Evolutionary conservation across 208 protist species (phyloP).

Genomic region (Crithidia bombi): DNA sequence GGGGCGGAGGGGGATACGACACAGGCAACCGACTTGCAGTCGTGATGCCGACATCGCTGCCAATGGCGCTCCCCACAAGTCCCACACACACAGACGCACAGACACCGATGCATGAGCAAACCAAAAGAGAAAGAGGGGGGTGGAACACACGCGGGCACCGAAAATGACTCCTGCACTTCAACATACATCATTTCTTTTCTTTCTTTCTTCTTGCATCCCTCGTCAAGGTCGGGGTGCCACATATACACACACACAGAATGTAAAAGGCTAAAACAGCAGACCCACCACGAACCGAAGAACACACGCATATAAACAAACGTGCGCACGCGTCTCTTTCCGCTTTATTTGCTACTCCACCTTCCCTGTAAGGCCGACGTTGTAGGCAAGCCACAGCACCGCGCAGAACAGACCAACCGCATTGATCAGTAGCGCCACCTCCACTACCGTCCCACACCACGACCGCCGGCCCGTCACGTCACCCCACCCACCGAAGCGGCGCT

Average conservation of each 20-base stretch:
- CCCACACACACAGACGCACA: no score
- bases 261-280: background rate
- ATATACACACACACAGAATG: background rate
- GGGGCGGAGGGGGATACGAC: no score
- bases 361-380: slow-evolving; percentile 30
- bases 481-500: background rate
- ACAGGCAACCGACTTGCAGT: no score
- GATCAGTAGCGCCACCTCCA: slow-evolving; percentile 32
- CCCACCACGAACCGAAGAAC: background rate
- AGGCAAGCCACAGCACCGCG: slow-evolving; percentile 43
- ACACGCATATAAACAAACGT: background rate
- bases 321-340: background rate
- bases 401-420: slow-evolving; percentile 41
- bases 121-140: background rate
- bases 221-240: background rate
- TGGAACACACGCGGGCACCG: no score
- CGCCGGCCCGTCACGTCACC: slow-evolving; percentile 14
- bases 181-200: background rate
- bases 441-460: slow-evolving; percentile 26
- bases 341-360: slow-evolving; percentile 19
- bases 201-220: background rate
- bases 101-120: background rate
- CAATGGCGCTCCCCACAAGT: no score
- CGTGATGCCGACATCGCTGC: no score
- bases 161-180: no score